Percentiles rank a stretch among this genome's conserved stretches.
These are phyloP conservation scores for Apium graveolens DNA, from an alignment of 129 eudicot genomes.

Conservation along the genomic window DNA sequence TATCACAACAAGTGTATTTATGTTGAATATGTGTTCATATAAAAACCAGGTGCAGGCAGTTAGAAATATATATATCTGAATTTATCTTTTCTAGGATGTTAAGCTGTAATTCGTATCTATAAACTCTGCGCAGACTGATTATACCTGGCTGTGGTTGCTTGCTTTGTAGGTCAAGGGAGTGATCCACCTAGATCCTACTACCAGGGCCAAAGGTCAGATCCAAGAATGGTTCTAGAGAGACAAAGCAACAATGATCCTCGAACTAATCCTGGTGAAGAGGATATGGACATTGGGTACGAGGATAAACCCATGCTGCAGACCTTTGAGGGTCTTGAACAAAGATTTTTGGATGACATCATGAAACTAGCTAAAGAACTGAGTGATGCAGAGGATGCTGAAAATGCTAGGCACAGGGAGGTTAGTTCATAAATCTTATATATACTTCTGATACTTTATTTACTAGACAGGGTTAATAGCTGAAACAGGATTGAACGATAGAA, in stretches of 20 bases:
- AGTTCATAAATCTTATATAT: slow-evolving; percentile 8
- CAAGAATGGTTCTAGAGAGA: slow-evolving; percentile 42
- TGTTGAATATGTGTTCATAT: too few species aligned
- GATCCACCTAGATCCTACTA: slow-evolving; percentile 55
- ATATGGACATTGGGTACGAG: slow-evolving; percentile 76
- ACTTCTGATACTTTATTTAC: neutral
- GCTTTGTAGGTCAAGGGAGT: slow-evolving; percentile 53
- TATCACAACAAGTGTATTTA: too few species aligned
- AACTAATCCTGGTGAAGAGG: slow-evolving; percentile 58
- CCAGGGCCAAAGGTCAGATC: slow-evolving; percentile 65
- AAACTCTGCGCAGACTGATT: neutral
- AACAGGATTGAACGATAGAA: neutral
- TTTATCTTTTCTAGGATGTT: too few species aligned
- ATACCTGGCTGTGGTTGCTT: slow-evolving; percentile 9
- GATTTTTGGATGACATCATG: slow-evolving; percentile 65
- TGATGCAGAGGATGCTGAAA: slow-evolving; percentile 89
- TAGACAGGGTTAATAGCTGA: neutral
- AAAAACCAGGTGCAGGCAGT: too few species aligned
- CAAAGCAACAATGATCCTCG: slow-evolving; percentile 52
- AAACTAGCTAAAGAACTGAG: slow-evolving; percentile 66
- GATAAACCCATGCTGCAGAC: slow-evolving; percentile 41
- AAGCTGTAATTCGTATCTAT: neutral
- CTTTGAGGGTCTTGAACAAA: slow-evolving; percentile 80
- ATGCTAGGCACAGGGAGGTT: slow-evolving; percentile 84
- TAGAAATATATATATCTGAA: too few species aligned